Evolutionary conservation across 2,329 filamentous ascomycete species (phyloP).

Genomic region (Pyricularia sp.): DNA sequence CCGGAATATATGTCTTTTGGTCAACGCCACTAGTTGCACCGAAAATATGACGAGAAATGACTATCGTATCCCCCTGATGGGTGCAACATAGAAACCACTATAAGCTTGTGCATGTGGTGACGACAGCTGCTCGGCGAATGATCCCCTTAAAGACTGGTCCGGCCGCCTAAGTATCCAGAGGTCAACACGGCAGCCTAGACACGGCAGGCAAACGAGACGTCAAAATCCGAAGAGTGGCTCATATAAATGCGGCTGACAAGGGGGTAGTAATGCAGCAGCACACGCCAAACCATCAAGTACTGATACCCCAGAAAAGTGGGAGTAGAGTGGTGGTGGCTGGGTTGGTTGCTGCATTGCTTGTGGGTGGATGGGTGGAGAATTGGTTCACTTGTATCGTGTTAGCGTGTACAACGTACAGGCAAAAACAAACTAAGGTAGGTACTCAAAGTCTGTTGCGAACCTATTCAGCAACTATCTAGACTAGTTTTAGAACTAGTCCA

Average conservation of each 20-base stretch:
- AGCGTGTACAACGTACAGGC: neutral
- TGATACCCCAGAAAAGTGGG: neutral
- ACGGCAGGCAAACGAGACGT: neutral
- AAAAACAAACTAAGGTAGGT: neutral
- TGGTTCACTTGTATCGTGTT: neutral
- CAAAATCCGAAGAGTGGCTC: neutral
- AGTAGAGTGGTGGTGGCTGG: neutral
- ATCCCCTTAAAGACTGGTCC: neutral
- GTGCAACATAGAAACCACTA: neutral
- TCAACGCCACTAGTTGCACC: neutral
- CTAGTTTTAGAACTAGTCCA: too few relatives aligned
- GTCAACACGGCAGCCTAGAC: neutral
- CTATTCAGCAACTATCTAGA: too few relatives aligned
- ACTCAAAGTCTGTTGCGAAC: too few relatives aligned
- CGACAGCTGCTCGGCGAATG: neutral
- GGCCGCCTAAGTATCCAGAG: neutral
- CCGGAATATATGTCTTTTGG: neutral
- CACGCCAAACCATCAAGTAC: neutral
- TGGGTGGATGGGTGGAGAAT: neutral
- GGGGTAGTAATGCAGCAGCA: neutral
- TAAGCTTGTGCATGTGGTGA: neutral
- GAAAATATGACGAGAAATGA: neutral
- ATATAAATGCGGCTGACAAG: neutral
- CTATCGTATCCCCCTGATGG: neutral
- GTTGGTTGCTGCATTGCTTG: neutral